phyloP scores from a whole-genome alignment of 169 alveolate genomes.

The Condylostoma magnum region DNA sequence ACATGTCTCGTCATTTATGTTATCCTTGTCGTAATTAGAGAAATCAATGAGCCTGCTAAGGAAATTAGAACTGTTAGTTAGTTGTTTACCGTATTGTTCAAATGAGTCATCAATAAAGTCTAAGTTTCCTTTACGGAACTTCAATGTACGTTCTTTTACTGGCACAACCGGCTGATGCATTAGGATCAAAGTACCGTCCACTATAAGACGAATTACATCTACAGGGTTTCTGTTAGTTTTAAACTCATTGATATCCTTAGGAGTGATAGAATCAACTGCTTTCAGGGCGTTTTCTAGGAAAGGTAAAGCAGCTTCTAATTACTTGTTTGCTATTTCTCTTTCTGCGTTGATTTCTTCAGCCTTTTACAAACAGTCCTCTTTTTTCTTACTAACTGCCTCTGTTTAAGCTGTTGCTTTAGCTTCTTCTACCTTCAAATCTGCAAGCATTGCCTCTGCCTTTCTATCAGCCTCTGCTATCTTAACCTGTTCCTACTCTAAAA shows the following conservation, averaged over 20 bases:
- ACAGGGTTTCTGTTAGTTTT: slow-evolving; percentile 88
- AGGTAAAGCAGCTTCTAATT: slow-evolving; percentile 94
- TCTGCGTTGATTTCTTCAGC: slow-evolving; percentile 85
- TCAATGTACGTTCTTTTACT: slow-evolving; percentile 48
- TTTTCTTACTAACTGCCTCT: slow-evolving; percentile 88
- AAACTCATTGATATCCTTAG: slow-evolving; percentile 92
- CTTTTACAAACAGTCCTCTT: slow-evolving; percentile 82
- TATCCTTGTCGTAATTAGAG: slow-evolving; percentile 89
- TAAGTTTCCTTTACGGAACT: slow-evolving; percentile 72
- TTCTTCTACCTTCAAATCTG: slow-evolving; percentile 90
- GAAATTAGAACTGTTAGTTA: slow-evolving; percentile 86
- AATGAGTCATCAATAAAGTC: slow-evolving; percentile 90
- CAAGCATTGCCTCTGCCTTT: slow-evolving; percentile 85
- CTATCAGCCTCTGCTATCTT: slow-evolving; percentile 91
- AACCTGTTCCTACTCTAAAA: slow-evolving; percentile 90
- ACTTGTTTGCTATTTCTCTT: slow-evolving; percentile 92
- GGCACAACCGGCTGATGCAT: slow-evolving; percentile 62
- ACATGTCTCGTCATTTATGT: slow-evolving; percentile 95
- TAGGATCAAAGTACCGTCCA: slow-evolving; percentile 88
- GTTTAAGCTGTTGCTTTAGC: slow-evolving; percentile 92
- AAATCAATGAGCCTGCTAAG: slow-evolving; percentile 82
- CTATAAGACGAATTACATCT: slow-evolving; percentile 89
- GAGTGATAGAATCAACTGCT: slow-evolving; percentile 90
- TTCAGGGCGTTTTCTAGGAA: slow-evolving; percentile 88
- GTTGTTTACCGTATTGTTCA: slow-evolving; percentile 86